Evolutionary conservation across 805 yeast species (phyloP), one percentile per base, ranked within the genome.

Genomic region (Saccharomycopsis malanga): DNA sequence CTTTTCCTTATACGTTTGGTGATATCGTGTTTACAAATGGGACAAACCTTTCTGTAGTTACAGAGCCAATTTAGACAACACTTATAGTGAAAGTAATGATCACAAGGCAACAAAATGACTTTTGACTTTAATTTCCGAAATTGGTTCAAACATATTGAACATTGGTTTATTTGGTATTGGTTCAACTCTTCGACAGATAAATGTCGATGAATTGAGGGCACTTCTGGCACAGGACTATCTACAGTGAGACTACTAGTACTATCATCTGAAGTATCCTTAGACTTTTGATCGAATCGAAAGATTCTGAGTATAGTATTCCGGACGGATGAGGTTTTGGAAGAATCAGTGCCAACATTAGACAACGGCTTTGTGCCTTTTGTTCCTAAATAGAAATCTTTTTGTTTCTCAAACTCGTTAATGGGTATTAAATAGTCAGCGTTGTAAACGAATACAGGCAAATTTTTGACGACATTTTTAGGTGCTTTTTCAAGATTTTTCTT

Each of bases 21-120:
- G 21, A 65, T 64, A 37, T 64, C 70, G 38, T 61, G 66, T 55
- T 77, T 77, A 61, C 85, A 79, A 47, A 79, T 69, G 2, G 85
- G 85, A 55, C 85, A 79, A 30, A 68, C 61, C 48, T 76, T 67
- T 44, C 72, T 67, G 55, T 77, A 74, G 51, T 68, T 66, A 14
- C 78, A 68, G 37, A 79, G 67, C 85, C 85, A 79, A 49, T 75
- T 76, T 21, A 78, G 65, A 42, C 79, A 70, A 57, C 85, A 79
- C 22, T 63, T 65, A 38, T 71, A 72, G 57, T 79, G 85, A 61
- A 71, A 79, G 52, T 77, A 75, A 58, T 79, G 85, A 44, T 73
- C 72, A 57, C 85, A 79, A 5, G 77, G 79, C 42, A 79, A 64
- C 20, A 71, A 65, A 62, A 78, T 65, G 17, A 79, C 76, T 41